Conservation (phyloP, 78 protist species). For the Cavenderia fasciculata region DNA sequence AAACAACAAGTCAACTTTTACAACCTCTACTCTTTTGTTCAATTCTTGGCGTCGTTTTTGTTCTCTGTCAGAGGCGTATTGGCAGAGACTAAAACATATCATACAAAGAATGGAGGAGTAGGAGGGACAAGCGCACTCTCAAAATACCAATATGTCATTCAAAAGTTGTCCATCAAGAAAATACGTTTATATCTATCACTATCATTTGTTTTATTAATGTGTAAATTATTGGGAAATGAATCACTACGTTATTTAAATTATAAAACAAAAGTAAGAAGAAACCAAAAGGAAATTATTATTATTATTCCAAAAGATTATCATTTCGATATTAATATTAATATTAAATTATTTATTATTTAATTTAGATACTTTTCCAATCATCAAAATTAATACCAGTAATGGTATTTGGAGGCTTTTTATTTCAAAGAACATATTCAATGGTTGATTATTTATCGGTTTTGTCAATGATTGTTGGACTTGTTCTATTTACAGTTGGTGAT, state of each 20-base stretch:
- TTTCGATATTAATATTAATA: neutral
- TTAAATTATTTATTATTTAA: neutral
- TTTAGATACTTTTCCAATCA: conserved; percentile 20
- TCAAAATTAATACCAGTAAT: conserved; percentile 66
- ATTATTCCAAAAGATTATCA: neutral
- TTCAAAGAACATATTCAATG: conserved; percentile 9
- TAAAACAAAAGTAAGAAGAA: conserved; percentile 7
- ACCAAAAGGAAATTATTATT: too few species aligned
- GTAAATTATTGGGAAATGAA: conserved; percentile 52
- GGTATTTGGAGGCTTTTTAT: conserved; percentile 55
- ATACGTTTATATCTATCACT: conserved; percentile 27
- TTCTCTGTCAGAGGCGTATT: conserved; percentile 22
- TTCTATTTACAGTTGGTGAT: conserved; percentile 49
- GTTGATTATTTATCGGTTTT: conserved; percentile 23
- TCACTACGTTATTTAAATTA: conserved; percentile 44
- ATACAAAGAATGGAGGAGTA: neutral
- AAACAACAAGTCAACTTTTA: conserved; percentile 54
- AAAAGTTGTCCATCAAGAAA: conserved; percentile 43
- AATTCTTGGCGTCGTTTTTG: conserved; percentile 57
- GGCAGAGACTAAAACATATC: neutral
- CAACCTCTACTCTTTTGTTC: conserved; percentile 39
- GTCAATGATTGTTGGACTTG: conserved; percentile 23
- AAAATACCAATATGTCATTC: too few species aligned
- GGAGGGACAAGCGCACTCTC: too few species aligned
- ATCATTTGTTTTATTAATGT: conserved; percentile 27